Evolutionary conservation across 2,329 filamentous ascomycete species (phyloP).

Genomic region (Xylariales sp.): DNA sequence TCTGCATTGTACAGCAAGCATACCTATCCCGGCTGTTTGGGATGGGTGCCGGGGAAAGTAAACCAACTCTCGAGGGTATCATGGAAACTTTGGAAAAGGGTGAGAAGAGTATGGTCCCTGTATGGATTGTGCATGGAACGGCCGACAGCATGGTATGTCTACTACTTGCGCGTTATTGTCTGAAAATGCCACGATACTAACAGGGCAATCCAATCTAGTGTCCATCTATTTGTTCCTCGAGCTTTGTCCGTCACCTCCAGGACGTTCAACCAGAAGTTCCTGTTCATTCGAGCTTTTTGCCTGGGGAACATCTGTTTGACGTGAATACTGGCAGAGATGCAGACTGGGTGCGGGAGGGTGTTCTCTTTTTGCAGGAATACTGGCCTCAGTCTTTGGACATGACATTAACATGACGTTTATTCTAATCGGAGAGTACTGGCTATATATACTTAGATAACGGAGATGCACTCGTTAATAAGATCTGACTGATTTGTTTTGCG

Average conservation of each 20-base stretch:
- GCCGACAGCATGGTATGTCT: not conserved
- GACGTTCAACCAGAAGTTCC: not conserved
- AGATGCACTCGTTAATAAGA: too few species aligned
- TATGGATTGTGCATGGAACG: not conserved
- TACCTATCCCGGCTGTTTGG: not conserved
- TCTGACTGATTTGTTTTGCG: too few species aligned
- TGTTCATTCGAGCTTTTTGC: not conserved
- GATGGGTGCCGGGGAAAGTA: not conserved
- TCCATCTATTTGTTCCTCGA: not conserved
- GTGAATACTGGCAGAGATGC: not conserved
- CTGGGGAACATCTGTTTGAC: not conserved
- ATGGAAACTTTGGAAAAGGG: not conserved
- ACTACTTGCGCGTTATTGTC: not conserved
- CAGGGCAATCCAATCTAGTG: not conserved
- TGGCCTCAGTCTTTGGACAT: too few species aligned
- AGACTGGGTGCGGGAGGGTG: not conserved
- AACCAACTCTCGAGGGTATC: not conserved
- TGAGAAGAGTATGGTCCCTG: not conserved
- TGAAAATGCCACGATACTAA: not conserved
- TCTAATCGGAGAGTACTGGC: too few species aligned
- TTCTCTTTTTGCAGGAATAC: not conserved
- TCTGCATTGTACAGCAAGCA: not conserved
- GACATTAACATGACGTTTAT: too few species aligned
- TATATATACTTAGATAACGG: too few species aligned
- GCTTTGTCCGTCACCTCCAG: not conserved